Percentiles rank a stretch among this genome's conserved stretches.
These are phyloP conservation scores for Zygosaccharomyces bailii DNA, from an alignment of 805 yeast genomes.

Conservation along the genomic window DNA sequence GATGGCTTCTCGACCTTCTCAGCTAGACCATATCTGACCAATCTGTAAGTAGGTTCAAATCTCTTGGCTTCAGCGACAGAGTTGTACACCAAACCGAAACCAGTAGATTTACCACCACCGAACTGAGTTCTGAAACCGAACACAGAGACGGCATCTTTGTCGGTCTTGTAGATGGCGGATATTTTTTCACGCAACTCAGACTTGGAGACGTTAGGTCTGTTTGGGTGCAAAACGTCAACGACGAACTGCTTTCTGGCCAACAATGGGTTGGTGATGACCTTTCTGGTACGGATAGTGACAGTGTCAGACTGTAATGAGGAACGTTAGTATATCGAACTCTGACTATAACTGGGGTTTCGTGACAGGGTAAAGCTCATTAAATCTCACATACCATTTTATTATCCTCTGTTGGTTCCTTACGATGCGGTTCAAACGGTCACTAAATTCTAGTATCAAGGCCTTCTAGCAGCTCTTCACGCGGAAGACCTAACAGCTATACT, in stretches of 20 bases:
- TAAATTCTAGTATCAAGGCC: conserved; percentile 2
- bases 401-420: conserved; percentile 8
- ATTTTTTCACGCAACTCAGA: conserved; percentile 96
- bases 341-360: neutral
- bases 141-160: conserved; percentile 91
- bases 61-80: conserved; percentile 95
- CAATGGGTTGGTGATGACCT: conserved; percentile 97
- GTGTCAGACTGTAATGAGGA: conserved; percentile 78
- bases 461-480: conserved; percentile 3
- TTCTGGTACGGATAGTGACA: conserved; percentile 99
- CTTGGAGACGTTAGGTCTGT: conserved; percentile 98
- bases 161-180: conserved; percentile 85
- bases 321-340: neutral
- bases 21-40: conserved; percentile 98
- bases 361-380: neutral
- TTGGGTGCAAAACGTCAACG: conserved; percentile 99
- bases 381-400: conserved; percentile 3
- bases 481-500: neutral
- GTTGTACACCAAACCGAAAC: conserved; percentile 99
- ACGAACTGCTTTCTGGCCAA: conserved; percentile 99
- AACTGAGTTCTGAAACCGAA: conserved; percentile 99
- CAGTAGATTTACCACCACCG: conserved; percentile 99
- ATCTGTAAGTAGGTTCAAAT: conserved; percentile 99
- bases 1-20: conserved; percentile 94
- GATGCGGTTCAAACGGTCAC: conserved; percentile 4